Evolutionary conservation across 2,329 filamentous ascomycete species (phyloP).

Genomic region (Coniochaeta prunicola): DNA sequence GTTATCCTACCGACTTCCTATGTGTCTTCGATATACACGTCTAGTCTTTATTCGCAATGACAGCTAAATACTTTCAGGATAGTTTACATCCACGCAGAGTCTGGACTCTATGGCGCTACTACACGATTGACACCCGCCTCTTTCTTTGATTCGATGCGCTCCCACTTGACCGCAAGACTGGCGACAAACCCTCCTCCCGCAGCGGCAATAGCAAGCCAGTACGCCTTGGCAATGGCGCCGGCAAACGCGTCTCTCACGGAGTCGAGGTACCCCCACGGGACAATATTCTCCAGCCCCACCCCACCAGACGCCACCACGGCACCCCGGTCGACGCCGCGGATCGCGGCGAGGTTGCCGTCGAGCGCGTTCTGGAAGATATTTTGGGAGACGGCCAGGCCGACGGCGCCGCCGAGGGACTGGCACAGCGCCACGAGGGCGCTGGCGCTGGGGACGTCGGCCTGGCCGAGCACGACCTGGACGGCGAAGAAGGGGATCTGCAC

Average conservation of each 20-base stretch:
- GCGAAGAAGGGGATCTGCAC: conserved; percentile 34
- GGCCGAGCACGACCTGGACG: neutral
- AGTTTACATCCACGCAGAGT: too few relatives aligned
- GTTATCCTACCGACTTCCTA: too few relatives aligned
- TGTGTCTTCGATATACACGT: too few relatives aligned
- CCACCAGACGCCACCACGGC: neutral
- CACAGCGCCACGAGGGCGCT: neutral
- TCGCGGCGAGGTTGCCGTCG: neutral
- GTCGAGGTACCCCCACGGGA: neutral
- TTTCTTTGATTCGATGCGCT: neutral
- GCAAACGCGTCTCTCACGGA: neutral
- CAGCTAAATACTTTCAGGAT: too few relatives aligned
- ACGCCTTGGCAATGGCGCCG: neutral
- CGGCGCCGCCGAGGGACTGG: neutral
- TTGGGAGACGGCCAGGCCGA: neutral
- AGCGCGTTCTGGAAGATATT: neutral
- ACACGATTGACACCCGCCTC: neutral
- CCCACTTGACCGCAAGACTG: neutral
- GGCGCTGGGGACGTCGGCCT: neutral
- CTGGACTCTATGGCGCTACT: too few relatives aligned
- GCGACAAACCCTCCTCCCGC: neutral
- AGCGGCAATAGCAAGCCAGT: neutral
- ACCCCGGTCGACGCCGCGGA: neutral
- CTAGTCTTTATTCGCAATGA: too few relatives aligned
- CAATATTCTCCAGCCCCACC: neutral